phyloP scores from a whole-genome alignment of 73 alveolate species.

The Tetrahymena thermophila region DNA sequence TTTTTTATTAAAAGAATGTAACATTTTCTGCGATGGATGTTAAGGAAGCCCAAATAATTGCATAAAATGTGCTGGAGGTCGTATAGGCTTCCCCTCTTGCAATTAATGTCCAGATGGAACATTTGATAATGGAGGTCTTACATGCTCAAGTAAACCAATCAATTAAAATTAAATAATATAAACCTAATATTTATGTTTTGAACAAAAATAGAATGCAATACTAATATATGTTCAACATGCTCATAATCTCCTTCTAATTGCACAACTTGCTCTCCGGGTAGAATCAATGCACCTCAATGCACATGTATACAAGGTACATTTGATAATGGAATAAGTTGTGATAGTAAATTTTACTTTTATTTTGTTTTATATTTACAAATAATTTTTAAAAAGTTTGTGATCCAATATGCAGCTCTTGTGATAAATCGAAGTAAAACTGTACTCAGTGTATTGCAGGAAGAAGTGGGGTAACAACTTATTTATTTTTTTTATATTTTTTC shows the following conservation, averaged over 20 bases:
- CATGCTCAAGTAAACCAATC: background rate
- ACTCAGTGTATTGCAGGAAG: background rate
- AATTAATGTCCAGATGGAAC: background rate
- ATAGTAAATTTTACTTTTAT: background rate
- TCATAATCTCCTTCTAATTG: background rate
- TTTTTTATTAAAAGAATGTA: background rate
- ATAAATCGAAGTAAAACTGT: background rate
- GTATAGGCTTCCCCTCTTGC: background rate
- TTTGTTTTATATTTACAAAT: background rate
- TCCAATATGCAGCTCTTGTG: background rate
- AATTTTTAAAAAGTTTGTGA: background rate
- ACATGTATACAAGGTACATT: background rate
- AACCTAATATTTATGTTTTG: no score
- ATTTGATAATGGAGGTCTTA: background rate
- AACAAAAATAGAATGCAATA: background rate
- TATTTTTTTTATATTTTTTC: no score
- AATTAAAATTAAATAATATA: no score
- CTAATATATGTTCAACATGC: background rate
- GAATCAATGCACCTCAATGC: background rate
- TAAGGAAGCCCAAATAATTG: background rate
- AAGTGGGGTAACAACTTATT: background rate
- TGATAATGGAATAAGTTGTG: background rate
- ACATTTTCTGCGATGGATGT: background rate
- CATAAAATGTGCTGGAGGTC: background rate
- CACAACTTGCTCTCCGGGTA: background rate